Conservation (phyloP, 2,329 filamentous ascomycete genomes). For the Aspergillus ustus region DNA sequence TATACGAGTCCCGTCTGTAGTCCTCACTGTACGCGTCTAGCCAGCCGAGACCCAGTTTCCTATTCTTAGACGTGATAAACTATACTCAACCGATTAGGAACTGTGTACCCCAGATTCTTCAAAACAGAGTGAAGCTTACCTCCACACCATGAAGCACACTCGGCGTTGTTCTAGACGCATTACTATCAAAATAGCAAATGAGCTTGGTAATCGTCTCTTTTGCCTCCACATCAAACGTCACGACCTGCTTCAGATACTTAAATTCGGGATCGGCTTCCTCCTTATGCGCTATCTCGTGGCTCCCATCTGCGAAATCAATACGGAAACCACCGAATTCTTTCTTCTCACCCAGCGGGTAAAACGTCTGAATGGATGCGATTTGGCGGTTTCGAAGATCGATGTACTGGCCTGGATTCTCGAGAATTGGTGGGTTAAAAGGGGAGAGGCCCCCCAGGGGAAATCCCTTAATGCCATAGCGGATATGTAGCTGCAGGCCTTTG, state of each 20-base stretch:
- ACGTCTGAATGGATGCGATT: not conserved
- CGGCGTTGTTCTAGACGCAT: not conserved
- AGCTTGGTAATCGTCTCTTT: not conserved
- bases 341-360: not conserved
- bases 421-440: not conserved
- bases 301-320: not conserved
- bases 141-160: not conserved
- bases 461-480: not conserved
- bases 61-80: not conserved
- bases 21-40: not conserved
- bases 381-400: not conserved
- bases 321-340: not conserved
- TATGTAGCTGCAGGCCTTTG: not conserved
- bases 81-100: not conserved
- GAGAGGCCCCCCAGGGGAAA: not conserved
- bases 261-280: not conserved
- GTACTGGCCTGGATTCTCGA: not conserved
- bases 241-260: not conserved
- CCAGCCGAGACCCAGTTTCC: not conserved
- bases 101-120: not conserved
- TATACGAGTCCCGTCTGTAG: not conserved
- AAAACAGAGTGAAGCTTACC: not conserved
- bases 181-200: conserved; percentile 1
- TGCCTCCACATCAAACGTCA: not conserved
- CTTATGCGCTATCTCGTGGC: not conserved